A percentile compares a stretch with the other conserved stretches of the same genome.
Conservation (phyloP, 768 basidiomycete genomes). For the Cyathus striatus region DNA sequence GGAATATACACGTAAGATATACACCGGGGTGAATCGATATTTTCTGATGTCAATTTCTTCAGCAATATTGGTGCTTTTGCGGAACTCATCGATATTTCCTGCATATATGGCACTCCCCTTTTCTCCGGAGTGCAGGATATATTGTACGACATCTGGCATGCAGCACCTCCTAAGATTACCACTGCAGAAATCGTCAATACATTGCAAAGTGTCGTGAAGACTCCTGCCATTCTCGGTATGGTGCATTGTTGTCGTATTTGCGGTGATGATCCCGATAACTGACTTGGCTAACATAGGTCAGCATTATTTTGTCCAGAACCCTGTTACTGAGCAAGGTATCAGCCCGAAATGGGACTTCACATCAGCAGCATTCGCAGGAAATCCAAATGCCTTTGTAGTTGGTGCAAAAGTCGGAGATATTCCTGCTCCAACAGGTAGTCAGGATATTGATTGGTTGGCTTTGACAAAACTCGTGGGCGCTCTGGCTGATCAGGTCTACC, state of each 20-base stretch:
- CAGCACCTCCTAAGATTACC: slow-evolving; percentile 13
- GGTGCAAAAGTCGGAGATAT: slow-evolving; percentile 31
- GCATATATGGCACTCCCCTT: slow-evolving; percentile 26
- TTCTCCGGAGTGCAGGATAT: slow-evolving; percentile 21
- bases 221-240: slow-evolving; percentile 25
- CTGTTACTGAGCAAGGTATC: slow-evolving; percentile 31
- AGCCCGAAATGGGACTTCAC: slow-evolving; percentile 51
- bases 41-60: neutral
- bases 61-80: slow-evolving; percentile 46
- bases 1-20: slow-evolving; percentile 47
- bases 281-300: slow-evolving; percentile 19
- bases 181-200: slow-evolving; percentile 9
- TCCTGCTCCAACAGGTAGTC: slow-evolving; percentile 25
- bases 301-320: slow-evolving; percentile 50
- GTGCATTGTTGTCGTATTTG: neutral
- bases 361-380: slow-evolving; percentile 25
- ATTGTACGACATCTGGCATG: slow-evolving; percentile 12
- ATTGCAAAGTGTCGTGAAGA: slow-evolving; percentile 7
- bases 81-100: slow-evolving; percentile 52
- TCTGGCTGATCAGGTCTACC: slow-evolving; percentile 42
- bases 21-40: too few relatives aligned
- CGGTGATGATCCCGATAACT: neutral
- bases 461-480: slow-evolving; percentile 37
- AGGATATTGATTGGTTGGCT: slow-evolving; percentile 49
- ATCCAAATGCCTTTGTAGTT: slow-evolving; percentile 34